Conservation (phyloP, 1,284 basidiomycete species). For the Malassezia sp. region DNA sequence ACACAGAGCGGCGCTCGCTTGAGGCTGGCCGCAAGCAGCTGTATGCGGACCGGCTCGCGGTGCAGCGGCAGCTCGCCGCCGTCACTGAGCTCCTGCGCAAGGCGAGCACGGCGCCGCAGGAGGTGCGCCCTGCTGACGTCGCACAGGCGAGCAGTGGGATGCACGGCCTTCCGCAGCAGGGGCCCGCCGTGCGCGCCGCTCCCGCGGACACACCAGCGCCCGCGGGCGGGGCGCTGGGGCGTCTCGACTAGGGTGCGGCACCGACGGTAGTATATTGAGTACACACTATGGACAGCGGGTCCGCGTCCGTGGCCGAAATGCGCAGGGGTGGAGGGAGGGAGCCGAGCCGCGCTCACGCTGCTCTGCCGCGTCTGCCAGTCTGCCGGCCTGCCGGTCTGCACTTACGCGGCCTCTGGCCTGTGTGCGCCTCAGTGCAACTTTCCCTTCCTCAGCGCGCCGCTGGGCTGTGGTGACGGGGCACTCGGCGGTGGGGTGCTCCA, state of each 20-base stretch:
- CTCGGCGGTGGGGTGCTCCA: too few species aligned
- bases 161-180: slow-evolving; percentile 37
- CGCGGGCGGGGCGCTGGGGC: slow-evolving; percentile 15
- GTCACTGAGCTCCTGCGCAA: slow-evolving; percentile 38
- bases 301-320: slow-evolving; percentile 1
- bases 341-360: too few species aligned
- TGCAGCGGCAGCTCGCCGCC: slow-evolving; percentile 37
- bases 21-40: slow-evolving; percentile 39
- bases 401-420: too few species aligned
- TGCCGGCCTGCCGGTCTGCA: too few species aligned
- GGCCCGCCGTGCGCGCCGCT: slow-evolving; percentile 33
- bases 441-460: too few species aligned
- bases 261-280: too few species aligned
- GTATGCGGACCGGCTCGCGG: slow-evolving; percentile 37
- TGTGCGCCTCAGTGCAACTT: too few species aligned
- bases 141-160: slow-evolving; percentile 22
- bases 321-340: too few species aligned
- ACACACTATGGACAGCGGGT: background rate
- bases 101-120: slow-evolving; percentile 27
- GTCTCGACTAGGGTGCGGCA: slow-evolving; percentile 18
- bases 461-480: too few species aligned
- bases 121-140: slow-evolving; percentile 26
- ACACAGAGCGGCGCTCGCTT: slow-evolving; percentile 32
- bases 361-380: too few species aligned
- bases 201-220: slow-evolving; percentile 8